Percentiles rank a stretch among this genome's conserved stretches.
phyloP scores from a whole-genome alignment of 345 rosid genomes.

The Excoecaria cochinchinensis region DNA sequence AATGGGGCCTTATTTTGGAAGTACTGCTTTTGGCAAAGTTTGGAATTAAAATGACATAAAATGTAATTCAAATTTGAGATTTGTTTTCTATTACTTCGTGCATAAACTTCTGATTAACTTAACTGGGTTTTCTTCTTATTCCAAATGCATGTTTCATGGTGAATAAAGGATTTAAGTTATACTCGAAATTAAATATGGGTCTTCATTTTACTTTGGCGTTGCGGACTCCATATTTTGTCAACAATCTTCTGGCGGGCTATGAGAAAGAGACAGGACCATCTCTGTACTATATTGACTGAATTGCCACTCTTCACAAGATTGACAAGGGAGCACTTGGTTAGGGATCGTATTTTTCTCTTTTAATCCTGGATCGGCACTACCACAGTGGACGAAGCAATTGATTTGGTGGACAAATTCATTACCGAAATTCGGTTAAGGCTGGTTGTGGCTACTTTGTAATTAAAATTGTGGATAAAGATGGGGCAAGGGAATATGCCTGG shows the following conservation, averaged over 20 bases:
- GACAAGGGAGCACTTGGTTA: constrained; percentile 91
- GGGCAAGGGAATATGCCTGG: constrained; percentile 72
- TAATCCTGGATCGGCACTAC: constrained; percentile 87
- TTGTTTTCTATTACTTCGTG: not conserved
- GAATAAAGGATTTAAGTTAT: not conserved
- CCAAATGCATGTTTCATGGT: not conserved
- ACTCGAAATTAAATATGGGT: not conserved
- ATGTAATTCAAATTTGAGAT: not conserved
- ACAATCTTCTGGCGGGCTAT: constrained; percentile 82
- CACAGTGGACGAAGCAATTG: constrained; percentile 74
- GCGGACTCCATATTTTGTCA: constrained; percentile 78
- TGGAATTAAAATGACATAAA: not conserved
- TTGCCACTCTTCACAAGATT: constrained; percentile 82
- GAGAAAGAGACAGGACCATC: constrained; percentile 85
- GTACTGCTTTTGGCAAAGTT: not conserved
- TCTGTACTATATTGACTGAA: constrained; percentile 82
- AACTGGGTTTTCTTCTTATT: not conserved
- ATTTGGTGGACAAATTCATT: constrained; percentile 76
- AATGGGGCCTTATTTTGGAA: not conserved
- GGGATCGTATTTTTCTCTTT: constrained; percentile 78
- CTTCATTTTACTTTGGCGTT: not conserved
- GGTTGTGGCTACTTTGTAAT: constrained; percentile 83
- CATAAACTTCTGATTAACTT: not conserved
- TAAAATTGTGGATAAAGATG: constrained; percentile 83
- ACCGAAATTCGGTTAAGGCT: constrained; percentile 79